A percentile compares a stretch with the other conserved stretches of the same genome.
These are phyloP conservation scores for Suillus bovinus DNA, from an alignment of 768 basidiomycete species.

Conservation along the genomic window DNA sequence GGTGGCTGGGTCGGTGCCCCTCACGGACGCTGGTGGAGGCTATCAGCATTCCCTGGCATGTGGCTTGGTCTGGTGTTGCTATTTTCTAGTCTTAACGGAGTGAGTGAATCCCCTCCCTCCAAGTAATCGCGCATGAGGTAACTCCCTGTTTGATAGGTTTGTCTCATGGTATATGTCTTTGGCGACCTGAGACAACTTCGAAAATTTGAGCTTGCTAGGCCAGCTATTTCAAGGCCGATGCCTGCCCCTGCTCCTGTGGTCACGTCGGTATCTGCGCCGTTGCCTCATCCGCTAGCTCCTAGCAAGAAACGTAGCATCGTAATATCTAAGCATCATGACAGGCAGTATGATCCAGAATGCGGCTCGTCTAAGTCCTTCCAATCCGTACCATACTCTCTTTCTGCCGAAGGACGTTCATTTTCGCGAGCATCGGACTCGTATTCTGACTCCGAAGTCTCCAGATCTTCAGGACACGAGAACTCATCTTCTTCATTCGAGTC, in stretches of 20 bases:
- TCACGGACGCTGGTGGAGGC: slow-evolving; percentile 51
- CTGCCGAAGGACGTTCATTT: slow-evolving; percentile 8
- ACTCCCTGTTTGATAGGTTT: slow-evolving; percentile 38
- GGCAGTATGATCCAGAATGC: slow-evolving; percentile 14
- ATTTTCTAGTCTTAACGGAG: slow-evolving; percentile 65
- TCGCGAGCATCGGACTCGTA: slow-evolving; percentile 11
- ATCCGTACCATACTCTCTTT: slow-evolving; percentile 12
- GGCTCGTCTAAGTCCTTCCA: slow-evolving; percentile 11
- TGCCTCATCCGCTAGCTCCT: slow-evolving; percentile 1
- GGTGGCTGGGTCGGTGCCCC: slow-evolving; percentile 36
- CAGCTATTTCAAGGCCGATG: slow-evolving; percentile 54
- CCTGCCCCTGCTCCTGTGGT: slow-evolving; percentile 8
- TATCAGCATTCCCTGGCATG: slow-evolving; percentile 63
- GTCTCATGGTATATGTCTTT: slow-evolving; percentile 76
- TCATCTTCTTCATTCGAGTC: slow-evolving; percentile 16
- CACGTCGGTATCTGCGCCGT: slow-evolving; percentile 18
- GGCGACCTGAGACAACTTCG: slow-evolving; percentile 78
- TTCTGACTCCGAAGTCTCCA: slow-evolving; percentile 14
- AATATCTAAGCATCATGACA: not conserved
- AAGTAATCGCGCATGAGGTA: not conserved
- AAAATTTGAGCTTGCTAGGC: slow-evolving; percentile 75
- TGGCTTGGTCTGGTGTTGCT: slow-evolving; percentile 70
- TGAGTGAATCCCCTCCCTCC: slow-evolving; percentile 30
- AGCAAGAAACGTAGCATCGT: slow-evolving; percentile 1
- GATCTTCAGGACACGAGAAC: slow-evolving; percentile 21